Conservation (phyloP, 345 rosid genomes). For the Alliaria petiolata region DNA sequence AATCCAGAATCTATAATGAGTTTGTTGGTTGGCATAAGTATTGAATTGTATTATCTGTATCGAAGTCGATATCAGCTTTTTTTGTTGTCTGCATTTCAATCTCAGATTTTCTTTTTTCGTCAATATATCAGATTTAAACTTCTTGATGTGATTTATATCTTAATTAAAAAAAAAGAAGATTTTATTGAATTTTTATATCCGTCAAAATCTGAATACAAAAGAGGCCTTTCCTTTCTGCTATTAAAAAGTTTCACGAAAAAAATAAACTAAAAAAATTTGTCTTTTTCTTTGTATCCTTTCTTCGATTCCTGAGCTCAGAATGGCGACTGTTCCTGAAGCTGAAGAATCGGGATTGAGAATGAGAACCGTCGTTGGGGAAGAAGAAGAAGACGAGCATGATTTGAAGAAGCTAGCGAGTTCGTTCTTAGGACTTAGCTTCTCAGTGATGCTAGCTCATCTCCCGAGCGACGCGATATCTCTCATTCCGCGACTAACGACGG, state of each 20-base stretch:
- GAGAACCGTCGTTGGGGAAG: not conserved
- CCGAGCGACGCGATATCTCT: constrained; percentile 51
- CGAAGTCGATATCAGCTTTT: too few species aligned
- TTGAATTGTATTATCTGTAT: too few species aligned
- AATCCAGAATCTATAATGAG: too few species aligned
- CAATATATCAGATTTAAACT: not conserved
- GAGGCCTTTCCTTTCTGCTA: not conserved
- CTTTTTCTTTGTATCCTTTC: constrained; percentile 11
- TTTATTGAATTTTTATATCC: not conserved
- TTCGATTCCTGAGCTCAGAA: constrained; percentile 1
- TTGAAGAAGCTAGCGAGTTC: constrained; percentile 43
- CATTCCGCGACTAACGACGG: constrained; percentile 43
- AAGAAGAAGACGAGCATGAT: constrained; percentile 20
- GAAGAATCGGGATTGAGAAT: constrained; percentile 3
- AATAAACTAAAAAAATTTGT: constrained; percentile 7
- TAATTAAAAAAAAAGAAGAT: not conserved
- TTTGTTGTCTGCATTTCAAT: too few species aligned
- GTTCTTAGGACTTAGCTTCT: constrained; percentile 72
- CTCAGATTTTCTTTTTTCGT: too few species aligned
- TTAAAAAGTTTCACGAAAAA: not conserved
- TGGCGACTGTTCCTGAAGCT: constrained; percentile 27
- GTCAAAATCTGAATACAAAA: constrained; percentile 5
- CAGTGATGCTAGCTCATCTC: constrained; percentile 61
- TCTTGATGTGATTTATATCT: not conserved
- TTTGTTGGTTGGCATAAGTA: too few species aligned